phyloP scores from a whole-genome alignment of 2,329 filamentous ascomycete species.

The Penicillium rolfsii region DNA sequence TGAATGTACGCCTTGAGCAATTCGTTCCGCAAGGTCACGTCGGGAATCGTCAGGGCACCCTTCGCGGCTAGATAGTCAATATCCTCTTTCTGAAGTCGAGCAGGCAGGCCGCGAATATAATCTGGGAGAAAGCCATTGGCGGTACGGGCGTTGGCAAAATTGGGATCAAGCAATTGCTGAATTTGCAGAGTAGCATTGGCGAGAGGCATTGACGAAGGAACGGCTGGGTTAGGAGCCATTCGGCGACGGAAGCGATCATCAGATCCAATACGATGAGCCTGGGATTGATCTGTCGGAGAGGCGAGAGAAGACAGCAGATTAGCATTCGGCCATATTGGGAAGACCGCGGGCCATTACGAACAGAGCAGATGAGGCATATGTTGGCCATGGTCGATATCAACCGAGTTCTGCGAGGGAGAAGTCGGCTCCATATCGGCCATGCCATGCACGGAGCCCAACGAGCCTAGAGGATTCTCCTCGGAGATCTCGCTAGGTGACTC shows the following conservation, averaged over 20 bases:
- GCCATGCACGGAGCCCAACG: constrained; percentile 34
- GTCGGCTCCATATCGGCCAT: constrained; percentile 39
- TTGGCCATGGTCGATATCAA: constrained; percentile 54
- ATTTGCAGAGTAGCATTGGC: constrained; percentile 41
- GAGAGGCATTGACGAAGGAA: constrained; percentile 44
- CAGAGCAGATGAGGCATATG: constrained; percentile 68
- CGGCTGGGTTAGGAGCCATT: constrained; percentile 49
- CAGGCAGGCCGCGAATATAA: constrained; percentile 79
- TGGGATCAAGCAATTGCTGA: constrained; percentile 45
- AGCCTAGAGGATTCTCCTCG: constrained; percentile 38
- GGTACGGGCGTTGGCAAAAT: constrained; percentile 55
- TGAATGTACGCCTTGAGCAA: constrained; percentile 81
- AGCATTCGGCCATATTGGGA: neutral
- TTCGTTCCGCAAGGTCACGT: constrained; percentile 71
- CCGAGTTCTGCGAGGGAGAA: constrained; percentile 51
- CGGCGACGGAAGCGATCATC: constrained; percentile 49
- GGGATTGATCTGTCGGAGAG: constrained; percentile 36
- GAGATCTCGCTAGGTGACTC: constrained; percentile 41
- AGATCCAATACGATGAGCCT: constrained; percentile 52
- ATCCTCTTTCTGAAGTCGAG: constrained; percentile 77
- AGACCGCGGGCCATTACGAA: constrained; percentile 45
- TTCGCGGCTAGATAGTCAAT: constrained; percentile 81
- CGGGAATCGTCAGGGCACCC: constrained; percentile 79
- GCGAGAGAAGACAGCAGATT: constrained; percentile 5
- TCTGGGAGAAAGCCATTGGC: constrained; percentile 56